These are phyloP conservation scores for Beauveria australis DNA, from an alignment of 2,329 filamentous ascomycete species.

Conservation along the genomic window DNA sequence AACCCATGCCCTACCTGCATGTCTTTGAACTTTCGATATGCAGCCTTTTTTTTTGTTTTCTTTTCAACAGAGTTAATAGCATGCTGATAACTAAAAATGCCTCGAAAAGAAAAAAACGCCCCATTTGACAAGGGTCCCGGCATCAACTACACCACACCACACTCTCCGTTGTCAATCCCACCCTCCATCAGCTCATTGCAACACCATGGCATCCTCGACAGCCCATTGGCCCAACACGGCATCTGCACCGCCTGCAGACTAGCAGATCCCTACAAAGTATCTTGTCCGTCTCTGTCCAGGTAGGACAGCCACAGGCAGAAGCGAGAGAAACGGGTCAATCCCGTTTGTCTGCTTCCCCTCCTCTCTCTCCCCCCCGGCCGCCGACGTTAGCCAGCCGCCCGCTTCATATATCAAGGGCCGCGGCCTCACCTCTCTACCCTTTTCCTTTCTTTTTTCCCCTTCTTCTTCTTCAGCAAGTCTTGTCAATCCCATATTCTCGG, in stretches of 20 bases:
- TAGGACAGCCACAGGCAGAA: no score
- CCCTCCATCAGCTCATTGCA: conserved; percentile 1
- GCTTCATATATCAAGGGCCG: conserved; percentile 13
- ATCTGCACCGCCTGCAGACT: background rate
- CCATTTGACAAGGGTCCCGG: no score
- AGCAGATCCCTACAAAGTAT: background rate
- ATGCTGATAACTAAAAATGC: no score
- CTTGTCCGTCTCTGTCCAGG: background rate
- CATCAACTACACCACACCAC: background rate
- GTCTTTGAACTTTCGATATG: no score
- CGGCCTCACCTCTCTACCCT: conserved; percentile 28
- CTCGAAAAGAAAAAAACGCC: no score
- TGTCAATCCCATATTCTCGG: conserved; percentile 23
- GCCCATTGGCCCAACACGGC: background rate
- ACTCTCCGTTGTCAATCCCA: background rate
- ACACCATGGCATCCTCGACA: background rate
- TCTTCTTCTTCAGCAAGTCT: conserved; percentile 46
- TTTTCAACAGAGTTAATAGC: no score
- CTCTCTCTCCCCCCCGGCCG: background rate
- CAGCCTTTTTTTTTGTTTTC: no score
- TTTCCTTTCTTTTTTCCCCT: conserved; percentile 32
- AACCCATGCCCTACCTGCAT: no score
- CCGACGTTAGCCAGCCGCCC: background rate
- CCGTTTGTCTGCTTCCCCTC: background rate
- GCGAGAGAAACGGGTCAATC: background rate